Percentiles rank a stretch among this genome's conserved stretches.
Conservation (phyloP, 306 rosid species). For the Abrus pulchellus region DNA sequence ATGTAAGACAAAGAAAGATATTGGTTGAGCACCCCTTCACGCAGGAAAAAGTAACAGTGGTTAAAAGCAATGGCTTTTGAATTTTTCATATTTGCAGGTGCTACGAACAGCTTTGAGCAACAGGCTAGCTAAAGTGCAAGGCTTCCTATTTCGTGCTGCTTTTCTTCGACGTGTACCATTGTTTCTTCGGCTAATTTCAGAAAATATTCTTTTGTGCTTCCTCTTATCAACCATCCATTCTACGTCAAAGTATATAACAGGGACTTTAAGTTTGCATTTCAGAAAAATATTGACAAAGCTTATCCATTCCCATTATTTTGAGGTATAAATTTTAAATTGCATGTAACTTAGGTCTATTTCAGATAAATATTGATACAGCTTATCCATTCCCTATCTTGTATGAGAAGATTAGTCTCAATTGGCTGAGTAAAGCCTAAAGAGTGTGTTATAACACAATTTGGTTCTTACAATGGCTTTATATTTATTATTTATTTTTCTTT, state of each 20-base stretch:
- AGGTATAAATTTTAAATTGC: slow-evolving; percentile 63
- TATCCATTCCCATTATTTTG: slow-evolving; percentile 93
- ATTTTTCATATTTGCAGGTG: slow-evolving; percentile 64
- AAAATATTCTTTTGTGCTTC: slow-evolving; percentile 90
- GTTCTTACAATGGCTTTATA: slow-evolving; percentile 11
- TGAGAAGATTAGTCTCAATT: slow-evolving; percentile 7
- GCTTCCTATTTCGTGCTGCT: slow-evolving; percentile 98
- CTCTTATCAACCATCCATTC: slow-evolving; percentile 88
- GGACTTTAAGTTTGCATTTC: slow-evolving; percentile 93
- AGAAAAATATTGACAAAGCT: slow-evolving; percentile 89
- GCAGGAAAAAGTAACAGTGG: background rate
- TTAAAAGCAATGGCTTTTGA: slow-evolving; percentile 37
- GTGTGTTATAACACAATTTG: slow-evolving; percentile 30
- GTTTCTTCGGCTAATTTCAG: slow-evolving; percentile 86
- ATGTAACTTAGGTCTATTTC: slow-evolving; percentile 23
- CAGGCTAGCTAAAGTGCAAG: slow-evolving; percentile 99
- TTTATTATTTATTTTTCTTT: slow-evolving; percentile 52
- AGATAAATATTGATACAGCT: no score
- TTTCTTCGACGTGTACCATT: slow-evolving; percentile 96
- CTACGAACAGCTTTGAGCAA: slow-evolving; percentile 94
- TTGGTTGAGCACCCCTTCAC: background rate
- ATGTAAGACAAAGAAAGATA: background rate
- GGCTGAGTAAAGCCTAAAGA: slow-evolving; percentile 16
- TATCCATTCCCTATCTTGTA: background rate
- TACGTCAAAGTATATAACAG: slow-evolving; percentile 89